A percentile compares a stretch with the other conserved stretches of the same genome.
These are phyloP conservation scores for Chloris gayana DNA, from an alignment of 176 grass and related monocot genomes.

Conservation along the genomic window DNA sequence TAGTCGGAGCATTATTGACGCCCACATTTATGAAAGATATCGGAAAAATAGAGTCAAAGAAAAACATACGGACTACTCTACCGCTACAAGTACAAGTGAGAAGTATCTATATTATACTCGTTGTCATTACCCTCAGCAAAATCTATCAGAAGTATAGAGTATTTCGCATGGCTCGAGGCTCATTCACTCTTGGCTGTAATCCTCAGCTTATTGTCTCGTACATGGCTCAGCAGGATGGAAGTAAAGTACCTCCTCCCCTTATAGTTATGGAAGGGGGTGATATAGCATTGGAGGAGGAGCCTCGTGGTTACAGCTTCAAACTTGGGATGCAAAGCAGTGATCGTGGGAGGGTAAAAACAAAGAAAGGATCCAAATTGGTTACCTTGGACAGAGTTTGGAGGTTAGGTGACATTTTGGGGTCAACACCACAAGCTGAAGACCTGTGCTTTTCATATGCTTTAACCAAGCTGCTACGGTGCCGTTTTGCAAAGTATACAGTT, in stretches of 20 bases:
- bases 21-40: too few species aligned
- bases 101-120: neutral
- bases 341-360: too few species aligned
- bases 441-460: neutral
- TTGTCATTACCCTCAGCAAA: neutral
- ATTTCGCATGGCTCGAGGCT: neutral
- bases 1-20: too few species aligned
- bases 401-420: neutral
- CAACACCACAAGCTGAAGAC: neutral
- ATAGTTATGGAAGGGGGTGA: neutral
- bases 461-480: constrained; percentile 6
- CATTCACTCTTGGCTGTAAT: neutral
- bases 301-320: neutral
- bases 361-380: neutral
- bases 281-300: neutral
- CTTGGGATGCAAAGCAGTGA: too few species aligned
- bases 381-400: neutral
- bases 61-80: too few species aligned
- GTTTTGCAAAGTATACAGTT: neutral
- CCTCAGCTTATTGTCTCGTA: neutral
- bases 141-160: neutral
- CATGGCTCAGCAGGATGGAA: neutral
- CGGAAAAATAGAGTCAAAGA: too few species aligned
- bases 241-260: neutral
- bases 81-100: too few species aligned